Percentiles rank a stretch among this genome's conserved stretches.
These are phyloP conservation scores for Lasiosphaeria ovina DNA, from an alignment of 495 filamentous ascomycete species.

Conservation along the genomic window DNA sequence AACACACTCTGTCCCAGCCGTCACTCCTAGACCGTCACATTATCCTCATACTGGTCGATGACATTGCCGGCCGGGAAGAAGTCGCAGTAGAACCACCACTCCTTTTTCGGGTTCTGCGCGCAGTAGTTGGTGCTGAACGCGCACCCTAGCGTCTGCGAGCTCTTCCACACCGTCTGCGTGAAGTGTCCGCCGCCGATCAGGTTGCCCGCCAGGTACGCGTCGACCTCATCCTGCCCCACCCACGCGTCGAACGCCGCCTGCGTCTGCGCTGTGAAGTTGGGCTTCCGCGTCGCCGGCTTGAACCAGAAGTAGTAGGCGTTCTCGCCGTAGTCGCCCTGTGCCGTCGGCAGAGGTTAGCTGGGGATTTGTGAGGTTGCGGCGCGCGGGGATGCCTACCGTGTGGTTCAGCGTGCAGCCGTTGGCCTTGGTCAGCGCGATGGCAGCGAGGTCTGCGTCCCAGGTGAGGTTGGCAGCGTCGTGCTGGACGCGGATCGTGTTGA, in stretches of 20 bases:
- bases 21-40: constrained; percentile 10
- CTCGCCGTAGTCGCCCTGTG: constrained; percentile 24
- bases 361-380: not conserved
- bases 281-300: not conserved
- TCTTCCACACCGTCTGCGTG: constrained; percentile 30
- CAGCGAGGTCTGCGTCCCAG: constrained; percentile 21
- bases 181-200: constrained; percentile 19
- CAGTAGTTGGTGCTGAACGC: constrained; percentile 24
- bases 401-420: constrained; percentile 25
- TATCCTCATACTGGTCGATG: constrained; percentile 11
- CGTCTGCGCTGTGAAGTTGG: constrained; percentile 13
- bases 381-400: constrained; percentile 6
- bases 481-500: constrained; percentile 18
- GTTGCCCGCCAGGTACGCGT: constrained; percentile 15
- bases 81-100: constrained; percentile 28
- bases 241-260: constrained; percentile 17
- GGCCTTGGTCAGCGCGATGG: constrained; percentile 14
- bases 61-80: constrained; percentile 22
- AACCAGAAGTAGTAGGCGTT: constrained; percentile 24
- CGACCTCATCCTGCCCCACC: constrained; percentile 14
- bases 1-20: too few relatives aligned
- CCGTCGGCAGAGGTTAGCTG: not conserved
- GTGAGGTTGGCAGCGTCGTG: constrained; percentile 8
- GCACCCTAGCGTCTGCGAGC: constrained; percentile 20
- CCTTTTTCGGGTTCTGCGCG: constrained; percentile 16